A percentile compares a stretch with the other conserved stretches of the same genome.
These are phyloP conservation scores for Apiotrichum montevideense DNA, from an alignment of 1,284 basidiomycete species.

Conservation along the genomic window DNA sequence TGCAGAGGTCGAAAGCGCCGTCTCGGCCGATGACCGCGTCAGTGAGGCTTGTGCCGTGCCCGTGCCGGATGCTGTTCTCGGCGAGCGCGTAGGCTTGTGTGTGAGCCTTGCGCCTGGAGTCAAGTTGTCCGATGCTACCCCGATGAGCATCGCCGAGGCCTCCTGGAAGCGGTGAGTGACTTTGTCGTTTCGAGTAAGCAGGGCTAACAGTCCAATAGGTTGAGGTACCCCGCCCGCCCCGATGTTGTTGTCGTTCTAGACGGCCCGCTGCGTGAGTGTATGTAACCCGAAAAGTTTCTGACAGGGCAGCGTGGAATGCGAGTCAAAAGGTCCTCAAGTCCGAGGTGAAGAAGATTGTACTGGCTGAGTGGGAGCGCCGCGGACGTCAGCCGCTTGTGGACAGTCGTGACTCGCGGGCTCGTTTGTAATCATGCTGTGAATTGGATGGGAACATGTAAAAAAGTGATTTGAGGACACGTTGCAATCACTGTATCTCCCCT, in stretches of 20 bases:
- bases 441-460: too few species aligned
- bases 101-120: constrained; percentile 24
- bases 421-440: constrained; percentile 1
- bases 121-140: constrained; percentile 15
- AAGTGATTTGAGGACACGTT: too few species aligned
- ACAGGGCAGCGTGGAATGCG: constrained; percentile 13
- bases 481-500: too few species aligned
- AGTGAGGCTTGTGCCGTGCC: constrained; percentile 35
- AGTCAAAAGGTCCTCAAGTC: constrained; percentile 14
- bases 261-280: constrained; percentile 22
- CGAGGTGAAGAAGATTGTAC: constrained; percentile 16
- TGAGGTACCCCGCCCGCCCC: constrained; percentile 13
- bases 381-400: constrained; percentile 13
- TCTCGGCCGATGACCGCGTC: constrained; percentile 29
- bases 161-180: constrained; percentile 3
- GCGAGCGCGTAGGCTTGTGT: constrained; percentile 35
- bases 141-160: constrained; percentile 1
- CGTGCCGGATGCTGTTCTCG: constrained; percentile 29
- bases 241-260: constrained; percentile 14
- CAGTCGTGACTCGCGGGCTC: not conserved
- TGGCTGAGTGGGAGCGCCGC: constrained; percentile 8
- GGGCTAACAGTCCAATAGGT: not conserved
- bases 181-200: too few species aligned
- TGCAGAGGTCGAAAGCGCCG: constrained; percentile 38
- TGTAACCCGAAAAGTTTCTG: not conserved